phyloP scores from a whole-genome alignment of 192 early-diverging fungal genomes.

The Rhizoclosmatium sp. region DNA sequence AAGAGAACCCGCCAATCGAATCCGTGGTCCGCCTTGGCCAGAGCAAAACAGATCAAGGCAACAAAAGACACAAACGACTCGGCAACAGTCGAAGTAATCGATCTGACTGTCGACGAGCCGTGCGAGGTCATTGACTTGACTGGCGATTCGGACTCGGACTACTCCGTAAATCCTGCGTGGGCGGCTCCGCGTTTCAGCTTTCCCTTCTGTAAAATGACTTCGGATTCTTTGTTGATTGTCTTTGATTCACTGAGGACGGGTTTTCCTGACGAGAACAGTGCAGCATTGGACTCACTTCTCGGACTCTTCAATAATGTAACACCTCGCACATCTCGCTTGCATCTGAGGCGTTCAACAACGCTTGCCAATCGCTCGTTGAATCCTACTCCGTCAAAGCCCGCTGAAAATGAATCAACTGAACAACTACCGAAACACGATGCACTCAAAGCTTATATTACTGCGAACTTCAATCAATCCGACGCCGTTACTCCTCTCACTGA shows the following conservation, averaged over 20 bases:
- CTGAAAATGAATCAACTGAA: not conserved
- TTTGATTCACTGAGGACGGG: not conserved
- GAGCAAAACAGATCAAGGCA: not conserved
- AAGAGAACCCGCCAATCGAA: not conserved
- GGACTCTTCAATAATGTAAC: not conserved
- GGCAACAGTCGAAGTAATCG: not conserved
- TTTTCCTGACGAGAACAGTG: not conserved
- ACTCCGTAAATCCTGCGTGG: too few species aligned
- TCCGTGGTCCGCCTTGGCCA: too few species aligned
- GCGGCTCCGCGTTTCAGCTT: not conserved
- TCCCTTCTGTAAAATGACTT: not conserved
- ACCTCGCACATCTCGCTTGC: not conserved
- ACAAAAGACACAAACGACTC: not conserved
- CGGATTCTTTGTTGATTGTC: not conserved
- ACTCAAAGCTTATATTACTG: not conserved
- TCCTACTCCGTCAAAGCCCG: not conserved
- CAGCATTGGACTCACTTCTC: not conserved
- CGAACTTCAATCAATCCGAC: not conserved
- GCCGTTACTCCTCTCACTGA: constrained; percentile 9
- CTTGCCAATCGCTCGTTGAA: not conserved
- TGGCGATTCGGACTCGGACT: not conserved
- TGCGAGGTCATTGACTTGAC: not conserved
- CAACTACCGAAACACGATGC: not conserved
- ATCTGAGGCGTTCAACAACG: not conserved
- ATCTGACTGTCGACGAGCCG: not conserved